These are phyloP conservation scores for Pyrenochaeta sp. DNA, from an alignment of 2,329 filamentous ascomycete genomes.

Conservation along the genomic window DNA sequence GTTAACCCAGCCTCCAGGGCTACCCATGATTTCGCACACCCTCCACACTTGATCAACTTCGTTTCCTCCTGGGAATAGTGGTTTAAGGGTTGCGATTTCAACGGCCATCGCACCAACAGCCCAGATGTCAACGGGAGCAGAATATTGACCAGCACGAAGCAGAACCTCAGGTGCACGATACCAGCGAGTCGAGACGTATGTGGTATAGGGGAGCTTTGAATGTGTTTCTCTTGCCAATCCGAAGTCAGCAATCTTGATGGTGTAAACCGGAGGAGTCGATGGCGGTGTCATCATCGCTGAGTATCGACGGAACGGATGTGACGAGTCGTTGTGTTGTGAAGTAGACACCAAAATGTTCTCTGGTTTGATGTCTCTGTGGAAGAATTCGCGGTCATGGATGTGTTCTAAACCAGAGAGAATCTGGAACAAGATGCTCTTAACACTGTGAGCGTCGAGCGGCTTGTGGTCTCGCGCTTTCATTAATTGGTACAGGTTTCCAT, in stretches of 20 bases:
- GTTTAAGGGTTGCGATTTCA: constrained; percentile 94
- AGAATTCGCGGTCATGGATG: constrained; percentile 96
- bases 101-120: constrained; percentile 98
- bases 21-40: constrained; percentile 99
- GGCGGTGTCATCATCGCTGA: constrained; percentile 93
- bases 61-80: constrained; percentile 94
- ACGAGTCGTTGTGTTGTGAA: constrained; percentile 80
- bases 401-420: constrained; percentile 96
- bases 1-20: constrained; percentile 97
- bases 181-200: constrained; percentile 97
- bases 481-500: constrained; percentile 96
- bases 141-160: constrained; percentile 93
- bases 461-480: constrained; percentile 99
- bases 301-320: constrained; percentile 89
- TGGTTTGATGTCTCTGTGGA: constrained; percentile 98
- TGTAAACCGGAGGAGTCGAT: constrained; percentile 90
- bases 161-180: constrained; percentile 93
- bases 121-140: constrained; percentile 98
- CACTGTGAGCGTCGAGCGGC: constrained; percentile 83
- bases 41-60: constrained; percentile 99
- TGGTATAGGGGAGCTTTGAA: constrained; percentile 95
- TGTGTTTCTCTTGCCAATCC: constrained; percentile 97
- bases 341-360: constrained; percentile 98
- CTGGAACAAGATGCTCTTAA: constrained; percentile 98
- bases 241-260: constrained; percentile 98